A percentile compares a stretch with the other conserved stretches of the same genome.
Evolutionary conservation across 257 asterid species (phyloP).

Genomic region (Asclepias syriaca): DNA sequence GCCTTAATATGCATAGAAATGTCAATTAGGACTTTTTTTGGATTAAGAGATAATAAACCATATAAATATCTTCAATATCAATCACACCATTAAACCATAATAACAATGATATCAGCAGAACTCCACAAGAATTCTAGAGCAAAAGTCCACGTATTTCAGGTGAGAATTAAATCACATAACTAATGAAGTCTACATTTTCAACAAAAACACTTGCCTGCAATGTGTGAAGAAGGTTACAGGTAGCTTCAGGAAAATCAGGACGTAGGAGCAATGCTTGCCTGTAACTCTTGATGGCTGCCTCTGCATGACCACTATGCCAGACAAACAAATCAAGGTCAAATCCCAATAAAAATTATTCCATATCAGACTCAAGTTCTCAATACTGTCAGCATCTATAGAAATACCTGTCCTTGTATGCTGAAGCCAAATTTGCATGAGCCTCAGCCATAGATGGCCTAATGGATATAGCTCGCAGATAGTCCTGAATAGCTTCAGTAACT

Average conservation of each 20-base stretch:
- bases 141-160: not conserved
- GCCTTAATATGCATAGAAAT: too few relatives aligned
- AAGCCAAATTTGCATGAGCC: constrained; percentile 99
- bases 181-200: not conserved
- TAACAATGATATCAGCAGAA: not conserved
- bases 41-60: too few relatives aligned
- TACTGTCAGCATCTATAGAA: not conserved
- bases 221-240: constrained; percentile 96
- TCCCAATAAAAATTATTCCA: not conserved
- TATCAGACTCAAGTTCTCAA: not conserved
- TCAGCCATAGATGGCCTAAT: constrained; percentile 97
- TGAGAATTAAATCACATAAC: not conserved
- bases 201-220: constrained; percentile 51
- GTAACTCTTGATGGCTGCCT: constrained; percentile 91
- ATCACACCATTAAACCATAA: too few relatives aligned
- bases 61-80: too few relatives aligned
- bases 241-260: constrained; percentile 97
- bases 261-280: constrained; percentile 83
- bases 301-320: constrained; percentile 75
- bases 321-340: constrained; percentile 12
- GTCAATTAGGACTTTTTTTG: too few relatives aligned
- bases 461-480: constrained; percentile 74
- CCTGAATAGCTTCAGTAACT: constrained; percentile 91
- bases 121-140: not conserved
- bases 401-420: constrained; percentile 96